These are phyloP conservation scores for Saururus chinensis DNA, from an alignment of 164 flowering plant species.

Conservation along the genomic window DNA sequence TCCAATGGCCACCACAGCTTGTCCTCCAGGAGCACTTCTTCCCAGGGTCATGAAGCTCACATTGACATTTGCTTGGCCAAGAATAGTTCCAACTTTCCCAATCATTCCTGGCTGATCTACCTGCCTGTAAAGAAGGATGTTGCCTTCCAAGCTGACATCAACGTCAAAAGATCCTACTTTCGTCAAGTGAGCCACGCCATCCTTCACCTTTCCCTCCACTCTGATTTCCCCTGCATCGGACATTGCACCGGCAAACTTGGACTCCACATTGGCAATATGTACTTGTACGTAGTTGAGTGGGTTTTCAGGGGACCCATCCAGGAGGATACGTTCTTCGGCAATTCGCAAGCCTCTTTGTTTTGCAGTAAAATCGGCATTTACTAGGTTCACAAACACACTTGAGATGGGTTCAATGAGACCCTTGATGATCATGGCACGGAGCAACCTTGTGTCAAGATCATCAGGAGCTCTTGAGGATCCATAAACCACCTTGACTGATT, in stretches of 20 bases:
- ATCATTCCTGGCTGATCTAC: constrained; percentile 95
- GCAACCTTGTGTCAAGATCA: constrained; percentile 87
- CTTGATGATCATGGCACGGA: constrained; percentile 89
- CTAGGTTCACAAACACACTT: constrained; percentile 66
- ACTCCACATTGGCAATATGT: constrained; percentile 76
- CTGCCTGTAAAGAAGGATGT: constrained; percentile 77
- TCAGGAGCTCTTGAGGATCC: constrained; percentile 80
- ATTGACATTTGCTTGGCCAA: constrained; percentile 71
- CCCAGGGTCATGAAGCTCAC: constrained; percentile 88
- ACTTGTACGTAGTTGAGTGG: constrained; percentile 71
- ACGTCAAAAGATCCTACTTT: constrained; percentile 86
- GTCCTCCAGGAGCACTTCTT: constrained; percentile 65
- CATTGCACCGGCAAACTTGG: constrained; percentile 76
- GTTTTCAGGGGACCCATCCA: constrained; percentile 77
- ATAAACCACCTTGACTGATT: constrained; percentile 64
- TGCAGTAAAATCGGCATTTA: constrained; percentile 87
- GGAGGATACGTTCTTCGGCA: constrained; percentile 50
- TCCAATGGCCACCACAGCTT: constrained; percentile 87
- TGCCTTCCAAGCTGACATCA: constrained; percentile 85
- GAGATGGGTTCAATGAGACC: constrained; percentile 88
- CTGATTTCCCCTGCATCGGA: constrained; percentile 73
- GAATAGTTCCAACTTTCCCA: constrained; percentile 66
- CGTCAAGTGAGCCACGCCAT: constrained; percentile 74
- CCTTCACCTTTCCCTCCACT: constrained; percentile 78
- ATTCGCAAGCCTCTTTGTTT: constrained; percentile 78